Evolutionary conservation across 2,329 filamentous ascomycete species (phyloP).

Genomic region (Cercospora nicotianae): DNA sequence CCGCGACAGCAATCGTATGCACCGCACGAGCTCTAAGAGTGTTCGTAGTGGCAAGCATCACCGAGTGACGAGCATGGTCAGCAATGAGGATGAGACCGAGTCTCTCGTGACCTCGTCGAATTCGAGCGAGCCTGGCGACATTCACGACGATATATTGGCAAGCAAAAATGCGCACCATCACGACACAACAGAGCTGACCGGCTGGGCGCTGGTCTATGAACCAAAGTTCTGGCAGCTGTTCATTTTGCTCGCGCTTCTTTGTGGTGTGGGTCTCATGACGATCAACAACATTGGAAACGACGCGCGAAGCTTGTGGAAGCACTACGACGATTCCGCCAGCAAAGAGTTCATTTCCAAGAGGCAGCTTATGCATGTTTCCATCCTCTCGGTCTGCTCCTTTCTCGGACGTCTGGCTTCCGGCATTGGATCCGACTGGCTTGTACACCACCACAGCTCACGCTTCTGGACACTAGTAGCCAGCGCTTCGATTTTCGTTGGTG

Average conservation of each 20-base stretch:
- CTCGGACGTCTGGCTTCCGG: slow-evolving; percentile 71
- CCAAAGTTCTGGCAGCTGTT: slow-evolving; percentile 91
- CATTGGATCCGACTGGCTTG: slow-evolving; percentile 86
- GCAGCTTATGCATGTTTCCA: slow-evolving; percentile 90
- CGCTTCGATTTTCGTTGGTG: slow-evolving; percentile 72
- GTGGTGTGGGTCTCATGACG: slow-evolving; percentile 94
- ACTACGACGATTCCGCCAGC: slow-evolving; percentile 72
- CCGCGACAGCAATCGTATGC: slow-evolving; percentile 24
- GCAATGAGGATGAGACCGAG: slow-evolving; percentile 69
- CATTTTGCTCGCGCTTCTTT: slow-evolving; percentile 81
- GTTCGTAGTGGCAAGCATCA: slow-evolving; percentile 5
- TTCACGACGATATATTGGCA: slow-evolving; percentile 46
- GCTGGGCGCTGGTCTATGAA: slow-evolving; percentile 68
- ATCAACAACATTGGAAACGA: slow-evolving; percentile 99
- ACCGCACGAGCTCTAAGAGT: slow-evolving; percentile 18
- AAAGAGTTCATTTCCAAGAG: slow-evolving; percentile 74
- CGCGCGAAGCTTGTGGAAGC: slow-evolving; percentile 79
- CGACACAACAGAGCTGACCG: slow-evolving; percentile 84
- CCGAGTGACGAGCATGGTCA: slow-evolving; percentile 12
- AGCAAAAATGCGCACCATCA: slow-evolving; percentile 48
- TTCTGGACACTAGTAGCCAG: slow-evolving; percentile 88
- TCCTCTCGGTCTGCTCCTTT: slow-evolving; percentile 88
- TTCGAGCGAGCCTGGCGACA: slow-evolving; percentile 55
- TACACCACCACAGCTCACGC: slow-evolving; percentile 76
- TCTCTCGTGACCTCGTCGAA: slow-evolving; percentile 69